These are phyloP conservation scores for Lolium perenne DNA, from an alignment of 176 grass and related monocot species.

Conservation along the genomic window DNA sequence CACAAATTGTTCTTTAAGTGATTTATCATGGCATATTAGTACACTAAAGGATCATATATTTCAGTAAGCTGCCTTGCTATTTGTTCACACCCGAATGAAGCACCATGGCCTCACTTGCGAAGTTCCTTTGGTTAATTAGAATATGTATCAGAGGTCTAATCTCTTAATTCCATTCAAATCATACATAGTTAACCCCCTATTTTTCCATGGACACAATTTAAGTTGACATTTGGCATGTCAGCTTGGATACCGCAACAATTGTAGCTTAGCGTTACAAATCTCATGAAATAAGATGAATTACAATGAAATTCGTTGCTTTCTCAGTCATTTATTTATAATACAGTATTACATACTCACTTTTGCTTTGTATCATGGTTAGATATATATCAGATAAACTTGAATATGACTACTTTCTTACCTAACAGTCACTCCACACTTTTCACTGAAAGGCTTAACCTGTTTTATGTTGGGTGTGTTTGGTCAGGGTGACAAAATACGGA, in stretches of 20 bases:
- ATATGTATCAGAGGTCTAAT: not conserved
- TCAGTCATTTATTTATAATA: not conserved
- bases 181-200: not conserved
- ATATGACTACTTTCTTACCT: constrained; percentile 3
- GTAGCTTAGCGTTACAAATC: not conserved
- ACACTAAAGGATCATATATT: not conserved
- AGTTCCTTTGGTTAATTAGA: constrained; percentile 12
- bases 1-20: not conserved
- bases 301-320: constrained; percentile 9
- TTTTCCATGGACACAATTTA: not conserved
- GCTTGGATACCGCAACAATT: not conserved
- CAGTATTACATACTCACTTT: not conserved
- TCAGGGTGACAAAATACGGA: constrained; percentile 86
- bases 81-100: not conserved
- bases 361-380: not conserved
- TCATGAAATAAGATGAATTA: not conserved
- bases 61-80: not conserved
- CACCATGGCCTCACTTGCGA: not conserved
- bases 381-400: not conserved
- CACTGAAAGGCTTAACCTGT: not conserved
- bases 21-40: not conserved
- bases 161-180: not conserved
- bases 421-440: not conserved
- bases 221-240: not conserved
- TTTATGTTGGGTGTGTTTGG: not conserved